Evolutionary conservation across 2,329 filamentous ascomycete species (phyloP).

Genomic region (Colletotrichum falcatum): DNA sequence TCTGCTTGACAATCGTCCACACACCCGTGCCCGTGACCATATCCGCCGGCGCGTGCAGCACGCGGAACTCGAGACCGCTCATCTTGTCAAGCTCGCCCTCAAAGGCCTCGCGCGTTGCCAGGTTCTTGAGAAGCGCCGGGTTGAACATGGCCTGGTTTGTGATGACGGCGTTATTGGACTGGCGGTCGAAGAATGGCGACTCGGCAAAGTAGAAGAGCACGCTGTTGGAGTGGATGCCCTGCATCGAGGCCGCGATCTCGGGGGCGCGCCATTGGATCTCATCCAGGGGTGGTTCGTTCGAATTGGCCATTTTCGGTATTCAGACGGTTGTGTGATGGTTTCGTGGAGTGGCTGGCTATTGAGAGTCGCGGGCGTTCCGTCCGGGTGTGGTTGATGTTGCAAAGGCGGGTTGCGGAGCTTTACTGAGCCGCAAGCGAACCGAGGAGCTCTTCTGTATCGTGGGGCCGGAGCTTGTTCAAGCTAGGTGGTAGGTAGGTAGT

Average conservation of each 20-base stretch:
- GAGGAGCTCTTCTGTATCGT: constrained; percentile 34
- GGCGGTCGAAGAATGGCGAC: constrained; percentile 76
- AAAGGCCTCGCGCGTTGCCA: constrained; percentile 72
- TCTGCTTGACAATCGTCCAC: constrained; percentile 78
- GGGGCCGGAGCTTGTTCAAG: constrained; percentile 28
- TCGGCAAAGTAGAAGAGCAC: constrained; percentile 76
- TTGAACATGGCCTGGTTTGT: constrained; percentile 73
- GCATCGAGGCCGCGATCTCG: constrained; percentile 60
- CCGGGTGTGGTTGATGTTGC: constrained; percentile 2
- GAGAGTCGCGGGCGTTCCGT: not conserved
- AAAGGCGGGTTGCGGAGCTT: constrained; percentile 16
- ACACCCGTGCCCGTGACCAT: constrained; percentile 74
- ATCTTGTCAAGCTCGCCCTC: constrained; percentile 72
- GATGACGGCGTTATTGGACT: constrained; percentile 75
- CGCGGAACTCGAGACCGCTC: constrained; percentile 75
- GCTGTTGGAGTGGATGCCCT: constrained; percentile 72
- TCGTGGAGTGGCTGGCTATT: not conserved
- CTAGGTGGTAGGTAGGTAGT: no score
- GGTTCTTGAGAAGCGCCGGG: constrained; percentile 65
- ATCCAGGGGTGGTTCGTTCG: constrained; percentile 68
- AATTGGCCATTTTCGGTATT: constrained; percentile 53
- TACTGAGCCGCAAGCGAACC: constrained; percentile 22
- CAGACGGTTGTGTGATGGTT: not conserved
- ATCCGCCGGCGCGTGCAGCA: constrained; percentile 74
- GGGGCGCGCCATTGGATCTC: constrained; percentile 76